Evolutionary conservation across 495 filamentous ascomycete species (phyloP).

Genomic region (Lasiosphaeriaceae sp.): DNA sequence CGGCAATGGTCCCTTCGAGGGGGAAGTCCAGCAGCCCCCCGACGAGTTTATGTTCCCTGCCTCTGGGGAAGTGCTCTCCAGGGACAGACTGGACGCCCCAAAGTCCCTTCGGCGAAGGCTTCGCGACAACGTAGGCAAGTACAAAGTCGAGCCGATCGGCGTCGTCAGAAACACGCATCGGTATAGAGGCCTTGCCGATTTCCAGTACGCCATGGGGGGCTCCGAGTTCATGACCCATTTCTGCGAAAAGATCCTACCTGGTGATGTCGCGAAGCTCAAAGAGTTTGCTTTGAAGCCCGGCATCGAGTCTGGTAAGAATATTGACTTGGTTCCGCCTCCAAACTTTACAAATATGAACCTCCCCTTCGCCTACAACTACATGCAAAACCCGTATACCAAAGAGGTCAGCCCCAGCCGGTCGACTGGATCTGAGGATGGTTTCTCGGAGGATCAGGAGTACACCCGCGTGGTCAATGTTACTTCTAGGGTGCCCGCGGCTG

Average conservation of each 20-base stretch:
- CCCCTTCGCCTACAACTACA: conserved; percentile 64
- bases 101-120: conserved; percentile 59
- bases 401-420: conserved; percentile 32
- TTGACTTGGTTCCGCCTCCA: conserved; percentile 77
- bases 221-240: conserved; percentile 64
- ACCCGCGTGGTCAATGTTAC: conserved; percentile 37
- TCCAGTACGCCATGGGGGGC: conserved; percentile 63
- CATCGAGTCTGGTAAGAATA: conserved; percentile 52
- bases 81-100: conserved; percentile 39
- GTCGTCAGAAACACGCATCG: conserved; percentile 76
- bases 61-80: conserved; percentile 28
- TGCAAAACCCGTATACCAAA: conserved; percentile 49
- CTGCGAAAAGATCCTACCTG: conserved; percentile 58
- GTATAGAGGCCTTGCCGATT: conserved; percentile 71
- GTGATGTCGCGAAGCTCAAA: conserved; percentile 65
- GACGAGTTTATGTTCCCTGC: conserved; percentile 15
- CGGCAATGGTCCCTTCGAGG: conserved; percentile 59
- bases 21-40: conserved; percentile 12
- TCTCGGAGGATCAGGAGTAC: conserved; percentile 28
- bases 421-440: conserved; percentile 15
- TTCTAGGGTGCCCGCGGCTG: conserved; percentile 44
- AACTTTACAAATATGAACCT: conserved; percentile 62
- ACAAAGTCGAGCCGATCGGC: conserved; percentile 68
- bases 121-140: conserved; percentile 64
- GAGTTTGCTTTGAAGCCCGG: conserved; percentile 67